A percentile compares a stretch with the other conserved stretches of the same genome.
phyloP scores from a whole-genome alignment of 2,329 filamentous ascomycete species.

The Hymenoscyphus scutula region DNA sequence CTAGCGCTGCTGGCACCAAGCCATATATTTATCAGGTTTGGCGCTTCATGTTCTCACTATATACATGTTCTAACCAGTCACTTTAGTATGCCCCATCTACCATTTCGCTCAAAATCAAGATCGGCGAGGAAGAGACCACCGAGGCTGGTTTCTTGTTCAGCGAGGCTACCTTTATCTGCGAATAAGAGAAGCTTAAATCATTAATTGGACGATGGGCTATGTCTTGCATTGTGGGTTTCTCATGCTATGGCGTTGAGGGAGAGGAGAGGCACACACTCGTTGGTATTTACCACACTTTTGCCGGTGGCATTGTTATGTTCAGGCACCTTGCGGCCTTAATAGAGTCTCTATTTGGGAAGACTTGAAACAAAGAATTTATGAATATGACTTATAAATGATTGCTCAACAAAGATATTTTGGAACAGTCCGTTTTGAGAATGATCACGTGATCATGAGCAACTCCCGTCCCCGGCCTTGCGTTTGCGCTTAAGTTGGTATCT shows the following conservation, averaged over 20 bases:
- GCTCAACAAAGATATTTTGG: neutral
- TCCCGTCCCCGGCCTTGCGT: no score
- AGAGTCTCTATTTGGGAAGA: constrained; percentile 18
- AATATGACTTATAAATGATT: neutral
- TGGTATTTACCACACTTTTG: constrained; percentile 18
- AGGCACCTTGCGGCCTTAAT: constrained; percentile 13
- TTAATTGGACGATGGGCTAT: constrained; percentile 2
- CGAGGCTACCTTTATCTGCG: constrained; percentile 96
- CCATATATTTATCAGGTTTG: constrained; percentile 95
- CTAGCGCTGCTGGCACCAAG: constrained; percentile 83
- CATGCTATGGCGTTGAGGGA: constrained; percentile 29
- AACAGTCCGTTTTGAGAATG: neutral
- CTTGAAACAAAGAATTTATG: constrained; percentile 14
- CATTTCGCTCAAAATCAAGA: constrained; percentile 75
- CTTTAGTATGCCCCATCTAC: constrained; percentile 67
- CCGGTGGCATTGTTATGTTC: constrained; percentile 5
- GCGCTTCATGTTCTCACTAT: constrained; percentile 13
- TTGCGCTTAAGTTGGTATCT: neutral
- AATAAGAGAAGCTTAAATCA: constrained; percentile 16
- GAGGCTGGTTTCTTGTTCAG: constrained; percentile 80
- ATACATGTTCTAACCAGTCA: constrained; percentile 27
- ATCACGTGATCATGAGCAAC: neutral
- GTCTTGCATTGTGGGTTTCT: constrained; percentile 20
- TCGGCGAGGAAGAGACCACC: constrained; percentile 73
- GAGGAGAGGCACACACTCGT: constrained; percentile 31